These are phyloP conservation scores for Cornus suecica DNA, from an alignment of 148 eudicot species.

Conservation along the genomic window DNA sequence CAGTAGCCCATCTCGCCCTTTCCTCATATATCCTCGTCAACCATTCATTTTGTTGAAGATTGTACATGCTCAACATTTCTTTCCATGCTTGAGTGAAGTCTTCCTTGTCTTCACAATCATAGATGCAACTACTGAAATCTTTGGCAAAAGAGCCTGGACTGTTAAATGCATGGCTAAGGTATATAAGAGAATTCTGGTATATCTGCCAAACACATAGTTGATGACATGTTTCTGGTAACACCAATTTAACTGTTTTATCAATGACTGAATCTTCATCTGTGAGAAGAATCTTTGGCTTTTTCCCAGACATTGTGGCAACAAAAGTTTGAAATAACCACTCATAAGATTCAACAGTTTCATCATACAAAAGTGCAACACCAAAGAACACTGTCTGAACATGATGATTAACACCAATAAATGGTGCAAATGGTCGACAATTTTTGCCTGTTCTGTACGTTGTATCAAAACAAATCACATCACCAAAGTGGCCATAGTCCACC, in stretches of 20 bases:
- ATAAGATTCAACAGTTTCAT: neutral
- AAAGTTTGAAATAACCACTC: neutral
- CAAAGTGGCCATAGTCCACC: neutral
- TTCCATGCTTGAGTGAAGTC: neutral
- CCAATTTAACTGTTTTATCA: neutral
- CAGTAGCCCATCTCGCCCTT: neutral
- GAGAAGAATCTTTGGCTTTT: neutral
- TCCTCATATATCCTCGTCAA: neutral
- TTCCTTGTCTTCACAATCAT: neutral
- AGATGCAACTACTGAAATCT: constrained; percentile 3
- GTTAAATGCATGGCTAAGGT: neutral
- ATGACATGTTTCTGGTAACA: neutral
- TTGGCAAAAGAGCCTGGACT: constrained; percentile 2
- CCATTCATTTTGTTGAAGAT: constrained; percentile 3
- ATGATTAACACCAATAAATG: neutral
- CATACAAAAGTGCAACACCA: neutral
- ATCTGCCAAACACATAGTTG: constrained; percentile 4
- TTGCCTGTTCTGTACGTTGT: constrained; percentile 1
- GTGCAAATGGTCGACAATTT: neutral
- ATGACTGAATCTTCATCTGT: neutral
- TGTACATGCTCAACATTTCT: neutral
- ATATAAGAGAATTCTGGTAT: neutral
- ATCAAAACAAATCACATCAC: neutral
- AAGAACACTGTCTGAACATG: neutral
- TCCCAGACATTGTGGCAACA: neutral